These are phyloP conservation scores for Suaeda aralocaspica DNA, from an alignment of 148 eudicot genomes.

Conservation along the genomic window DNA sequence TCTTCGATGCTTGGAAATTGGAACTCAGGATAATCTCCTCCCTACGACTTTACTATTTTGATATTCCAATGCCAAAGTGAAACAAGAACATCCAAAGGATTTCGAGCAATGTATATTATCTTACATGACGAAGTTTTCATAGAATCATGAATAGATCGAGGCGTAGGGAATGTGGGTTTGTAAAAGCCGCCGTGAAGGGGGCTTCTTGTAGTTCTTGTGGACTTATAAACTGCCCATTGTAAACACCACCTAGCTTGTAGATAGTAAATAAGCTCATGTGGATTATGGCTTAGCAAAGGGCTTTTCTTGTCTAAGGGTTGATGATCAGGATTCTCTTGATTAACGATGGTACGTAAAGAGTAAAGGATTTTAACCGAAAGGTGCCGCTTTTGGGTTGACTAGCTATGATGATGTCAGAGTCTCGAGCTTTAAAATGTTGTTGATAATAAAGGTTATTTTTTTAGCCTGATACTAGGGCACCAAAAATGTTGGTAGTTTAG, in stretches of 20 bases:
- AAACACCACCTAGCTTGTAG: not conserved
- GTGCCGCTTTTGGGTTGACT: too few species aligned
- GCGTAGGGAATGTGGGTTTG: constrained; percentile 7
- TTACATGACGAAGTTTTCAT: constrained; percentile 2
- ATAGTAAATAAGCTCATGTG: constrained; percentile 1
- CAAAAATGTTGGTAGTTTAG: too few species aligned
- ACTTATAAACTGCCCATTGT: not conserved
- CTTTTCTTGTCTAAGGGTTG: not conserved
- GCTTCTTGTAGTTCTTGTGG: not conserved
- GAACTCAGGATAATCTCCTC: not conserved
- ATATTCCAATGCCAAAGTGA: constrained; percentile 7
- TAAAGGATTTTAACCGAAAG: too few species aligned
- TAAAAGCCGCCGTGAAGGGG: constrained; percentile 16
- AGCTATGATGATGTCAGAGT: too few species aligned
- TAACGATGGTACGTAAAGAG: too few species aligned
- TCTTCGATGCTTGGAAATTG: not conserved
- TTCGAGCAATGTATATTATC: constrained; percentile 14
- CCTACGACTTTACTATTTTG: not conserved
- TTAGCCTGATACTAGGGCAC: too few species aligned
- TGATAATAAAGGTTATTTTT: too few species aligned
- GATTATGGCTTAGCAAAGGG: constrained; percentile 9
- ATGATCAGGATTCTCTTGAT: too few species aligned
- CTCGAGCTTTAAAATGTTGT: not conserved
- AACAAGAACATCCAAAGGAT: too few species aligned
- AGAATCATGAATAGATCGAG: constrained; percentile 5